phyloP scores from a whole-genome alignment of 2,329 filamentous ascomycete species.

The Epichloe scottii region DNA sequence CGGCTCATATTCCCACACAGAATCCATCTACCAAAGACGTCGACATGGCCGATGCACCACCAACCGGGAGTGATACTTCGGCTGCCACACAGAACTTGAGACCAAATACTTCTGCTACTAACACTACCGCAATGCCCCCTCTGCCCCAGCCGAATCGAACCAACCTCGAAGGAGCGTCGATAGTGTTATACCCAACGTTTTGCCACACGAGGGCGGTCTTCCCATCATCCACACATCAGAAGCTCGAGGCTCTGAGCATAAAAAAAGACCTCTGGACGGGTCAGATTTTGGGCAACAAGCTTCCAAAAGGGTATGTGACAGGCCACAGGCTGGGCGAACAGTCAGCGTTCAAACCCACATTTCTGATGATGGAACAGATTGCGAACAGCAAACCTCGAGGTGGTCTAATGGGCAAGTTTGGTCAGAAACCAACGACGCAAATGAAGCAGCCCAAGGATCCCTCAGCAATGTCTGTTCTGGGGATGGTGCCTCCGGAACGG shows the following conservation, averaged over 20 bases:
- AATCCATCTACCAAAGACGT: constrained; percentile 4
- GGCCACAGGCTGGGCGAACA: background rate
- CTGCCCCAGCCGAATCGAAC: constrained; percentile 4
- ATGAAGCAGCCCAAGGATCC: constrained; percentile 30
- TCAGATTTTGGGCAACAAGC: constrained; percentile 18
- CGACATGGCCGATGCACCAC: constrained; percentile 5
- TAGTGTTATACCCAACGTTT: constrained; percentile 3
- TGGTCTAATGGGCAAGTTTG: constrained; percentile 25
- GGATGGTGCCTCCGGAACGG: constrained; percentile 32
- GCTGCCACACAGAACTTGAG: background rate
- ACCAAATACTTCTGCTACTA: background rate
- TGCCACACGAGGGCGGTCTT: constrained; percentile 16
- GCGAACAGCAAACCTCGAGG: constrained; percentile 19
- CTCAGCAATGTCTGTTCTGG: constrained; percentile 39
- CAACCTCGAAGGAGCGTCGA: background rate
- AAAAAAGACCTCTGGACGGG: constrained; percentile 33
- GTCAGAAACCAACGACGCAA: constrained; percentile 16
- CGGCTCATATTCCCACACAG: constrained; percentile 7
- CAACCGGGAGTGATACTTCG: background rate
- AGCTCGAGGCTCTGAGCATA: constrained; percentile 15
- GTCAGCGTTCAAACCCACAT: background rate
- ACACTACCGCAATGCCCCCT: background rate
- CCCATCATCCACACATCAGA: constrained; percentile 29
- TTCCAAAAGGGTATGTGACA: constrained; percentile 29
- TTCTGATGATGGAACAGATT: constrained; percentile 19